phyloP scores from a whole-genome alignment of 768 basidiomycete species.

The Boletus tomentosulus region DNA sequence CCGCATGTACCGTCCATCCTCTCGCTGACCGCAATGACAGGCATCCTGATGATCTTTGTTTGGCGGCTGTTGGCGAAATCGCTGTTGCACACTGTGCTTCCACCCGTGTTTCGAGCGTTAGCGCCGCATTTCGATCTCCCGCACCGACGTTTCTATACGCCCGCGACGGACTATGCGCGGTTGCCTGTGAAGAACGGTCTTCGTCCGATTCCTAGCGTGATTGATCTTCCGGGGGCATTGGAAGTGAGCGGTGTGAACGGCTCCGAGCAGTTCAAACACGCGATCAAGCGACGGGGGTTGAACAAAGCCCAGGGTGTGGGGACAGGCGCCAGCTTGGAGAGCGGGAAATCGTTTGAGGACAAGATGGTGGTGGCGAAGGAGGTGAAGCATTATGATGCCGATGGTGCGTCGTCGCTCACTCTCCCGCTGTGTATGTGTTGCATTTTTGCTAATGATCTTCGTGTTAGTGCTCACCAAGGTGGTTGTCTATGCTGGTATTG shows the following conservation, averaged over 20 bases:
- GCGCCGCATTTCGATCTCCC: slow-evolving; percentile 69
- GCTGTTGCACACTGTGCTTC: slow-evolving; percentile 66
- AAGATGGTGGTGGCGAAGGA: slow-evolving; percentile 24
- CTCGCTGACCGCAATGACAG: slow-evolving; percentile 31
- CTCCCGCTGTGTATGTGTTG: slow-evolving; percentile 1
- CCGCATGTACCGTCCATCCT: background rate
- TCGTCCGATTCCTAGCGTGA: slow-evolving; percentile 78
- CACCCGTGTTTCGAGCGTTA: slow-evolving; percentile 78
- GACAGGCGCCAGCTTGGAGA: slow-evolving; percentile 27
- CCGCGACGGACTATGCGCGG: slow-evolving; percentile 81
- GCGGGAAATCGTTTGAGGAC: slow-evolving; percentile 23
- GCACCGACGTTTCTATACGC: slow-evolving; percentile 81
- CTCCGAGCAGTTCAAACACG: slow-evolving; percentile 30
- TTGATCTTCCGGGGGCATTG: slow-evolving; percentile 60
- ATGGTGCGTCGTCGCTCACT: slow-evolving; percentile 48
- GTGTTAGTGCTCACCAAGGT: slow-evolving; percentile 78
- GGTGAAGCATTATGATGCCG: slow-evolving; percentile 80
- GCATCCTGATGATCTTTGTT: slow-evolving; percentile 72
- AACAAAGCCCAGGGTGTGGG: slow-evolving; percentile 20
- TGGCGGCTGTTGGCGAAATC: slow-evolving; percentile 91
- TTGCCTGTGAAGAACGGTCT: slow-evolving; percentile 59
- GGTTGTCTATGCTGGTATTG: slow-evolving; percentile 87
- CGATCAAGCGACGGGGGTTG: slow-evolving; percentile 23
- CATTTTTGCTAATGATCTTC: background rate
- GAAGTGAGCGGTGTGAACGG: slow-evolving; percentile 40